Base-by-base conservation (phyloP, 768 basidiomycete genomes). In the Lactarius indigo region DNA sequence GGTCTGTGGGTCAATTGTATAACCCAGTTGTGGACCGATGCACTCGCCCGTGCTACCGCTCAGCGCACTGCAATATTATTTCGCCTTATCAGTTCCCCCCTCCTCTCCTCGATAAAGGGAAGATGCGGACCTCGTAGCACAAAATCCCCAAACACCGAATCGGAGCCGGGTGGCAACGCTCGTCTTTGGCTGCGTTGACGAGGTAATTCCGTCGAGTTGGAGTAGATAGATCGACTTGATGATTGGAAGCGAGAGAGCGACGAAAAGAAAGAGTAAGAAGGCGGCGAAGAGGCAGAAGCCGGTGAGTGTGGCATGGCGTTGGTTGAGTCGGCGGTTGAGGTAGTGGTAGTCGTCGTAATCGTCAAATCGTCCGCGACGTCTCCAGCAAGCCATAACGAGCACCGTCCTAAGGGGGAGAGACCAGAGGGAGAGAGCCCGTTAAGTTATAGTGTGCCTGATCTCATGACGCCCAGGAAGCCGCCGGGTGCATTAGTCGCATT, bases 111-210 rank as follows among this genome's bases (percentile, higher is more conserved):
- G 44, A 57, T 7, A 10, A 13, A 5, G 28, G 12, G 50, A 15
- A 10, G 28, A 59, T 17, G 67, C 73, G 64, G 64, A 82, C 86
- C 80, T 84, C n/a, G 76, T 76, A 1, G 87, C 87, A 76, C 93
- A 95, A 41, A 88, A 80, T 1, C 93, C 93, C 89, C 92, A 94
- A 6, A 93, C 87, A 4, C 93, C 93, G 68, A 93, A 89, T 41
- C 85, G 82, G 12, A 92, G 75, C 70, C 81, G 78, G 4, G 86
- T 87, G 33, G 86, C 86, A 15, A 85, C 75, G 66, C 80, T 80
- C 13, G 87, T 85, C 39, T 73, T 69, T 1, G 64, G 59, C 50
- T 42, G 28, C 28, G 74, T 71, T 44, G 72, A 58, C 42, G 69
- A 74, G 76, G 54, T 82, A 75, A 64, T 75, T 70, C 76, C 78